Percentiles rank a stretch among this genome's conserved stretches.
Evolutionary conservation across 1,139 yeast species (phyloP).

Genomic region (Zygosaccharomyces pseudobailii): DNA sequence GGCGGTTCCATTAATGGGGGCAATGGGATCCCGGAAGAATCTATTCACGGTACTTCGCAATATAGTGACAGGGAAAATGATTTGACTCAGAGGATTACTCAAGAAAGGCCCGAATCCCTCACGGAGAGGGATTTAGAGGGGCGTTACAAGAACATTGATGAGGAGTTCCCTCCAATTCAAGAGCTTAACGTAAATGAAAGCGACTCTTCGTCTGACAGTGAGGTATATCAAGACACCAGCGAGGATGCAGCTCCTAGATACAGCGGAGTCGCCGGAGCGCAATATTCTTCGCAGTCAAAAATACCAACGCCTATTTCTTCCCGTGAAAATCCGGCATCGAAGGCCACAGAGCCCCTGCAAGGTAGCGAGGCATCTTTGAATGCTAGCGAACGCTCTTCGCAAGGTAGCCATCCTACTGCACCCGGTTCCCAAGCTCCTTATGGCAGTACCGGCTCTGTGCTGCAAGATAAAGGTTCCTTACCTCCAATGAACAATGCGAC

Average conservation of each 20-base stretch:
- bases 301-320: background rate
- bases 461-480: background rate
- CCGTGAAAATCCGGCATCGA: background rate
- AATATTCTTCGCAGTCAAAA: background rate
- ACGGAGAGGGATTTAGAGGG: slow-evolving; percentile 2
- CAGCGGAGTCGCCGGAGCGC: background rate
- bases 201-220: slow-evolving; percentile 46
- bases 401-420: background rate
- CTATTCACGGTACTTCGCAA: background rate
- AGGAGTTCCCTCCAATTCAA: slow-evolving; percentile 69
- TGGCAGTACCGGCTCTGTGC: background rate
- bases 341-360: slow-evolving; percentile 19
- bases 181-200: slow-evolving; percentile 61
- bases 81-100: slow-evolving; percentile 4
- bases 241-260: slow-evolving; percentile 25
- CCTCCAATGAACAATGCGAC: background rate
- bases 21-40: slow-evolving; percentile 2
- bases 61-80: background rate
- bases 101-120: slow-evolving; percentile 1
- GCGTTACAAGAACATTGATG: slow-evolving; percentile 26
- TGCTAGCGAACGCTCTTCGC: background rate
- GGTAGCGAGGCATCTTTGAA: background rate
- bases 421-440: slow-evolving; percentile 1
- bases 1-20: slow-evolving; percentile 4
- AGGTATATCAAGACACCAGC: slow-evolving; percentile 42